Evolutionary conservation across 805 yeast genomes (phyloP).

Genomic region (Metschnikowia arizonensis): DNA sequence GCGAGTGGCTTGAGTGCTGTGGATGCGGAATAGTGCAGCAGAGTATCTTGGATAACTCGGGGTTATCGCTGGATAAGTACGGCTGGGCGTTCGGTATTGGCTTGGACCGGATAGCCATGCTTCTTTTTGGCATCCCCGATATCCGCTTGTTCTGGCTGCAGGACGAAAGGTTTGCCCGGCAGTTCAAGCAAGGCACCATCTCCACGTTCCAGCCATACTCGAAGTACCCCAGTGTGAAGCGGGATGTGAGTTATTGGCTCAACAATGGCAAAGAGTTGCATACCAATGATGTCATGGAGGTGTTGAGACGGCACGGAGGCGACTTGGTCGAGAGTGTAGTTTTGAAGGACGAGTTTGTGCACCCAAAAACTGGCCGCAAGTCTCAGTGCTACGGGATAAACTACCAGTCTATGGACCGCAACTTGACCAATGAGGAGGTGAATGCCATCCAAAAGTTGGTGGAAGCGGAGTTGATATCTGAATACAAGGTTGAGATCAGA

Average conservation of each 20-base stretch:
- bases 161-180: conserved; percentile 72
- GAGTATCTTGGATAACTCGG: conserved; percentile 71
- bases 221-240: conserved; percentile 76
- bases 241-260: conserved; percentile 94
- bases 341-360: conserved; percentile 74
- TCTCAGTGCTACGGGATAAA: conserved; percentile 87
- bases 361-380: conserved; percentile 72
- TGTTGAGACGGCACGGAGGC: conserved; percentile 79
- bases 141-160: conserved; percentile 88
- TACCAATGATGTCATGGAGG: conserved; percentile 90
- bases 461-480: conserved; percentile 49
- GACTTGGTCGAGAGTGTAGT: conserved; percentile 85
- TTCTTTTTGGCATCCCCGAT: conserved; percentile 91
- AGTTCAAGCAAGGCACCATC: conserved; percentile 64
- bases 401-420: conserved; percentile 95
- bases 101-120: conserved; percentile 91
- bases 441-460: conserved; percentile 68
- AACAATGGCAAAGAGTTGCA: conserved; percentile 53
- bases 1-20: conserved; percentile 95
- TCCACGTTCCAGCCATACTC: conserved; percentile 82
- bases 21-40: conserved; percentile 92
- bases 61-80: conserved; percentile 52
- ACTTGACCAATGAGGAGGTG: conserved; percentile 79
- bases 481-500: conserved; percentile 56
- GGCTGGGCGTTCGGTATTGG: conserved; percentile 99